phyloP scores from a whole-genome alignment of 208 protist species.

The Herpetomonas samuelpessoai region DNA sequence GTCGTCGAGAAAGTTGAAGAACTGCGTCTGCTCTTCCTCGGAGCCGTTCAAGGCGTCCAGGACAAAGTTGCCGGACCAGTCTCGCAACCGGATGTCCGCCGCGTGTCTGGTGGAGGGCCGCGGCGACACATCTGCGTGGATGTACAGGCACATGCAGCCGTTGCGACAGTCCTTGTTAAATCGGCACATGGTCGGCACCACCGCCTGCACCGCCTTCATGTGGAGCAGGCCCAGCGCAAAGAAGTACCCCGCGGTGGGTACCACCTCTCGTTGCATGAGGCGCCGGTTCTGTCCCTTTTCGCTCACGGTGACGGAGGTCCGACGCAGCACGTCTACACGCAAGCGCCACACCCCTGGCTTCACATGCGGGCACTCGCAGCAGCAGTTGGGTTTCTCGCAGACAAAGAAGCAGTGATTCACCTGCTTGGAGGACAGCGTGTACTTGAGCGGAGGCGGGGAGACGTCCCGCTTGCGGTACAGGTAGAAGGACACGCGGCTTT shows the following conservation, averaged over 20 bases:
- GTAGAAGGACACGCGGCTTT: constrained; percentile 38
- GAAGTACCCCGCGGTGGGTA: constrained; percentile 75
- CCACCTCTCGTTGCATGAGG: constrained; percentile 31
- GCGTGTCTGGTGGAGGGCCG: constrained; percentile 12
- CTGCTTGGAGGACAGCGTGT: constrained; percentile 58
- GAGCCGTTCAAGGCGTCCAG: constrained; percentile 12
- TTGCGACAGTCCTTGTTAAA: constrained; percentile 64
- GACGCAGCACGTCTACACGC: constrained; percentile 51
- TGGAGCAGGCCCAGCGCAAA: constrained; percentile 62
- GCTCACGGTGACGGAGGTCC: constrained; percentile 22
- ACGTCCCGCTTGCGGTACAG: constrained; percentile 70
- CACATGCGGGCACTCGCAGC: constrained; percentile 63
- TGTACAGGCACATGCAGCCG: constrained; percentile 69
- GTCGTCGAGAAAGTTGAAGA: constrained; percentile 54
- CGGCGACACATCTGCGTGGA: constrained; percentile 51
- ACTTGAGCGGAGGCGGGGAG: constrained; percentile 62
- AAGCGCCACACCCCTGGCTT: constrained; percentile 41
- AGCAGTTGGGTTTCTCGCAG: constrained; percentile 41
- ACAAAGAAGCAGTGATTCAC: constrained; percentile 67
- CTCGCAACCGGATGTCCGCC: constrained; percentile 27
- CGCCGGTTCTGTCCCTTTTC: constrained; percentile 31
- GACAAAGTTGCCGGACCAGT: constrained; percentile 14
- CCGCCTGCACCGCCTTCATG: constrained; percentile 47
- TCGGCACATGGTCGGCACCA: constrained; percentile 73
- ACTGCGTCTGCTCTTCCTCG: constrained; percentile 16